Evolutionary conservation across 345 rosid genomes (phyloP).

Genomic region (Eucalyptus shirleyi): DNA sequence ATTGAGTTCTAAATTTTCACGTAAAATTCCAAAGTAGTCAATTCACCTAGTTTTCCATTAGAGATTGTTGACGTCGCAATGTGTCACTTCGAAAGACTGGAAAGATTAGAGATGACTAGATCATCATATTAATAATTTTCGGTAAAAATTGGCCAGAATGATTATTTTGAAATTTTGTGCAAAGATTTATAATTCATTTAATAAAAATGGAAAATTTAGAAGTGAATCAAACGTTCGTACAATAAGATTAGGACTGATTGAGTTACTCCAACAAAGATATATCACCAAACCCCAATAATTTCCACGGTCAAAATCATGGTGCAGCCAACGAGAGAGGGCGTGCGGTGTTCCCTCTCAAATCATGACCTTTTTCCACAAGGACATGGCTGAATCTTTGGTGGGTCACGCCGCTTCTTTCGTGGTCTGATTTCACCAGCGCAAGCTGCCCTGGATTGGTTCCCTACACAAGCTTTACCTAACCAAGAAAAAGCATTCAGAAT

Average conservation of each 20-base stretch:
- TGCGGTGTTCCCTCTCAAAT: neutral
- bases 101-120: neutral
- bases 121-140: too few species aligned
- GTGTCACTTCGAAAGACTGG: rapidly evolving
- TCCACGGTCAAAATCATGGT: neutral
- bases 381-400: neutral
- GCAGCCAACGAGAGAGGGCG: neutral
- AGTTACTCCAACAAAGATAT: neutral
- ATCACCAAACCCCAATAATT: neutral
- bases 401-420: neutral
- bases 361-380: neutral
- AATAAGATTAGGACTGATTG: neutral
- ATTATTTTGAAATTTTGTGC: neutral
- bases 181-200: neutral
- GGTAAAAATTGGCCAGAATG: rapidly evolving
- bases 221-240: neutral
- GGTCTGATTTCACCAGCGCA: neutral
- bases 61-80: rapidly evolving
- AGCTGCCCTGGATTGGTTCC: neutral
- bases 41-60: rapidly evolving
- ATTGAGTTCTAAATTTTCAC: neutral
- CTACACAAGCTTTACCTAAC: neutral
- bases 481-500: neutral
- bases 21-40: neutral
- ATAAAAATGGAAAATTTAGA: neutral